Base-by-base conservation (phyloP, 2,329 filamentous ascomycete species). In the Neoarthrinium moseri region DNA sequence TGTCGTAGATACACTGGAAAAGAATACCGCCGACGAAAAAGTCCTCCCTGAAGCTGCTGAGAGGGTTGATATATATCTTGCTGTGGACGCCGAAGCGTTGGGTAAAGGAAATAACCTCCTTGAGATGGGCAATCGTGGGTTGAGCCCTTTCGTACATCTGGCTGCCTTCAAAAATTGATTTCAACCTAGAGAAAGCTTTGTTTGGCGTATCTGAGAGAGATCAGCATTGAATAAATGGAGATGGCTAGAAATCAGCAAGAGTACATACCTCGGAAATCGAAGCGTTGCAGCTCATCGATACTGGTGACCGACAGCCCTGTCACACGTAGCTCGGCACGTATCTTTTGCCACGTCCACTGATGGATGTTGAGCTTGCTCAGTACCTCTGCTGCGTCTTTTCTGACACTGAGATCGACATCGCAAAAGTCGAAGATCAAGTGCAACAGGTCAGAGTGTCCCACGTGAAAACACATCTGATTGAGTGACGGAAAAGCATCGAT, bases 381-480 rank as follows among this genome's bases (percentile, higher is more conserved):
- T 1, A 86, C 80, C 51, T 96, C 90, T 47, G 95, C 92, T 1
- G 90, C 86, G 5, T 81, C 75, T 8, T 84, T 77, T 32, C 89
- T 80, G 43, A 87, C 82, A 3, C 80, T 73, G 6, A 75, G 64
- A 29, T 86, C 86, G 30, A 99, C 86, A 13, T 89, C 83, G 60
- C 91, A 97, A 58, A 87, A 88, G 44, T 95, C 89, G 63, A 97
- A 89, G n/a, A 97, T 87, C 17, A 90, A 75, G 45, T 92, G 86
- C 10, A 99, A 71, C 3, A 99, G 74, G 62, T 91, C 86, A 0
- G 89, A 89, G 62, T 99, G 94, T 39, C 94, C 94, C 27, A 99
- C 67, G 53, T 96, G 85, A 56, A 96, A 95, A 60, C 88, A 95
- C 82, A 96, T 90, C 1, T 81, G 76, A 8, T 81, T 77, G 11